A percentile compares a stretch with the other conserved stretches of the same genome.
Evolutionary conservation across 257 asterid species (phyloP).

Genomic region (Solanum corneliomulleri): DNA sequence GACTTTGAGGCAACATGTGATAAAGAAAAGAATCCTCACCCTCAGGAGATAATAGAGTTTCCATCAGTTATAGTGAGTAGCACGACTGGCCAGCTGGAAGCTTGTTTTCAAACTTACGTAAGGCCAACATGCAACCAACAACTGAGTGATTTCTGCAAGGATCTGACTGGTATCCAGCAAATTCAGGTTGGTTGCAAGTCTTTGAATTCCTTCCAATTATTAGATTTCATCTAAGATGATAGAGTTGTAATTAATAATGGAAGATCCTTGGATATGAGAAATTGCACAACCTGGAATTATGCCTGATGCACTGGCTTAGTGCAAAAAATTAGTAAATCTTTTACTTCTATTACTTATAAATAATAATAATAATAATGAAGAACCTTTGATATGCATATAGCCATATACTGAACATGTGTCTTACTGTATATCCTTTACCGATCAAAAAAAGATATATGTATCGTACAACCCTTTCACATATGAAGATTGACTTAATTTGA

Average conservation of each 20-base stretch:
- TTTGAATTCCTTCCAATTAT: background rate
- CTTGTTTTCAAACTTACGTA: conserved; percentile 77
- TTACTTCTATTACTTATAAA: background rate
- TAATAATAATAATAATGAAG: background rate
- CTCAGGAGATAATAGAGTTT: conserved; percentile 95
- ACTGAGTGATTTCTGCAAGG: conserved; percentile 85
- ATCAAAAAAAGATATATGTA: background rate
- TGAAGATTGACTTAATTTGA: background rate
- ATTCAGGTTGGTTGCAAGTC: conserved; percentile 41
- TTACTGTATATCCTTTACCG: background rate
- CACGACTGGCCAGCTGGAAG: conserved; percentile 62
- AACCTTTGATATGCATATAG: background rate
- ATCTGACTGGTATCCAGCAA: conserved; percentile 92
- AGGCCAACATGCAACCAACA: conserved; percentile 72
- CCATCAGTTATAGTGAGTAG: conserved; percentile 84
- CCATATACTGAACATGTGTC: background rate
- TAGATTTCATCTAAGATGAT: background rate
- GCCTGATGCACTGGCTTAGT: background rate
- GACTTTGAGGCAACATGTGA: conserved; percentile 96
- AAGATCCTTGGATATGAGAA: background rate
- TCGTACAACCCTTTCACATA: background rate
- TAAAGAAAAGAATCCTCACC: conserved; percentile 57
- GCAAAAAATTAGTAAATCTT: background rate
- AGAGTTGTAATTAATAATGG: background rate
- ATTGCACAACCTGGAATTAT: background rate